Evolutionary conservation across 768 basidiomycete genomes (phyloP).

Genomic region (Thelephora ganbajun): DNA sequence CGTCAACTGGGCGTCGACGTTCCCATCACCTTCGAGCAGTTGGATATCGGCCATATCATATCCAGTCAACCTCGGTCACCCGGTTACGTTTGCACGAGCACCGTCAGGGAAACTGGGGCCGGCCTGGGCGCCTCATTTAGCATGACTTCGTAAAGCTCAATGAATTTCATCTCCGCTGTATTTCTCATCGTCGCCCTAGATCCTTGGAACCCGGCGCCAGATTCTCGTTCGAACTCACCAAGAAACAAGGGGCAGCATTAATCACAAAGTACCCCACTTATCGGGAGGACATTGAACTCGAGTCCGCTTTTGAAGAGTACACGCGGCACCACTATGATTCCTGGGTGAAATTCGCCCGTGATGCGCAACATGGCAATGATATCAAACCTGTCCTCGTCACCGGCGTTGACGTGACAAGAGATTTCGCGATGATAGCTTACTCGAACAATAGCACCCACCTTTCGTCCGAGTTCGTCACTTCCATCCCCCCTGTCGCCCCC

Average conservation of each 20-base stretch:
- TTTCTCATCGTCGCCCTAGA: background rate
- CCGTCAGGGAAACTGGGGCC: background rate
- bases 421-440: too few species aligned
- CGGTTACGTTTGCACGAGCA: background rate
- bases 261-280: background rate
- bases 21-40: too few species aligned
- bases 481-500: background rate
- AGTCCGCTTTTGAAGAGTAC: background rate
- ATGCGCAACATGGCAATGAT: background rate
- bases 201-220: too few species aligned
- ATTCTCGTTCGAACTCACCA: too few species aligned
- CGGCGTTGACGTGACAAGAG: too few species aligned
- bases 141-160: background rate
- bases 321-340: background rate
- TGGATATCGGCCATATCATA: too few species aligned
- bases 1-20: too few species aligned
- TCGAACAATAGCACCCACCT: too few species aligned
- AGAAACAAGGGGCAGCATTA: background rate
- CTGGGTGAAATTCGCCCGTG: background rate
- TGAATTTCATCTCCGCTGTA: background rate
- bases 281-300: background rate
- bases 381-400: too few species aligned
- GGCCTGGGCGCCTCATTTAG: background rate
- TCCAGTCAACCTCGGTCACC: background rate
- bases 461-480: background rate